phyloP scores from a whole-genome alignment of 192 early-diverging fungal species.

The Coemansia sp. region DNA sequence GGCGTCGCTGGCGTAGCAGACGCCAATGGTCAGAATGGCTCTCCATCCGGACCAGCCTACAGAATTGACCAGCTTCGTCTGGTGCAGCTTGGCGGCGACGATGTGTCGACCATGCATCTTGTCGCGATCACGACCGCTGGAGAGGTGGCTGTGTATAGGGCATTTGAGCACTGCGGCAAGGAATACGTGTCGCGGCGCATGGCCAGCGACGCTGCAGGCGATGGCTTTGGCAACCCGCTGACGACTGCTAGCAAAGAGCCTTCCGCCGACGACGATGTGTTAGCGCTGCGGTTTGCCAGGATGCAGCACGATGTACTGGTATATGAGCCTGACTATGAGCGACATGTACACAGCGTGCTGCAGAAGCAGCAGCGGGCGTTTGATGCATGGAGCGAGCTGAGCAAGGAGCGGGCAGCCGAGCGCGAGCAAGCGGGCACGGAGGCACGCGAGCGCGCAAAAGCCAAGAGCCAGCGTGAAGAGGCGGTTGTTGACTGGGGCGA shows the following conservation, averaged over 20 bases:
- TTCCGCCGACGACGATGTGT: conserved; percentile 8
- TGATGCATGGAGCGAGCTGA: conserved; percentile 24
- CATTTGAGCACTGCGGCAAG: conserved; percentile 33
- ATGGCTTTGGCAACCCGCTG: not conserved
- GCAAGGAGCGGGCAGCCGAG: conserved; percentile 14
- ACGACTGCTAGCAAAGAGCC: not conserved
- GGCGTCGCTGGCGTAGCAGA: not conserved
- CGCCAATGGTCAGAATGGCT: not conserved
- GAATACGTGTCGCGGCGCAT: conserved; percentile 12
- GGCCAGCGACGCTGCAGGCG: not conserved
- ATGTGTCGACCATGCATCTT: conserved; percentile 23
- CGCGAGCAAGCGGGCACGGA: conserved; percentile 11
- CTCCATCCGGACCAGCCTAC: not conserved
- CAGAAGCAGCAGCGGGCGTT: conserved; percentile 23
- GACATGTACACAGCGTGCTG: conserved; percentile 28
- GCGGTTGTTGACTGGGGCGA: conserved; percentile 46
- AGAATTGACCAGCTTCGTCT: conserved; percentile 36
- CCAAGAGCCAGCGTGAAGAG: conserved; percentile 32
- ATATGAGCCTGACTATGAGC: conserved; percentile 48
- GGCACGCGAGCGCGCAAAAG: conserved; percentile 17
- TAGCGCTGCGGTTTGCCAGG: conserved; percentile 37
- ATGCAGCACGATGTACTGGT: conserved; percentile 42
- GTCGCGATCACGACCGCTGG: conserved; percentile 29
- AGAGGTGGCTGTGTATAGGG: conserved; percentile 46
- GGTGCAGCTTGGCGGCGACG: conserved; percentile 40